Conservation (phyloP, 768 basidiomycete species). For the Lactarius tabidus region DNA sequence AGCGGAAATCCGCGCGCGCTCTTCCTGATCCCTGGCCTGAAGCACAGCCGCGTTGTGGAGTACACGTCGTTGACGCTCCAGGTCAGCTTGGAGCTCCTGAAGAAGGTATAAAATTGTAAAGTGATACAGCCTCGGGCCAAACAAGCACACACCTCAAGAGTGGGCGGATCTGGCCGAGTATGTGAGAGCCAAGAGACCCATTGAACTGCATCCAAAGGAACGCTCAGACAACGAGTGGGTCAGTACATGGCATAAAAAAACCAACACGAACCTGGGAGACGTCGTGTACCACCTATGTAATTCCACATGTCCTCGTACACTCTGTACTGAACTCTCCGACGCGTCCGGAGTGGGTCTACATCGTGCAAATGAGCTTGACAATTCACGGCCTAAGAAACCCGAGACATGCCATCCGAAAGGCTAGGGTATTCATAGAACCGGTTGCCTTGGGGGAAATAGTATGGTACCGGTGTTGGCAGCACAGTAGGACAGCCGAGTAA, state of each 20-base stretch:
- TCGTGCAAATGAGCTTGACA: background rate
- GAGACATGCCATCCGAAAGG: constrained; percentile 15
- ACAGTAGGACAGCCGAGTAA: background rate
- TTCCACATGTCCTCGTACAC: constrained; percentile 19
- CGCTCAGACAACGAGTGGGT: constrained; percentile 4
- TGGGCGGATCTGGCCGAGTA: constrained; percentile 17
- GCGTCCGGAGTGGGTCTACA: constrained; percentile 15
- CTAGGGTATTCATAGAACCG: constrained; percentile 24
- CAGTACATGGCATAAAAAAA: background rate
- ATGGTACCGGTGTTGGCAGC: background rate
- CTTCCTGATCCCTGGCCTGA: constrained; percentile 23
- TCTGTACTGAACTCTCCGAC: constrained; percentile 20
- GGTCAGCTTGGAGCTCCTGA: background rate
- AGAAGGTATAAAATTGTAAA: background rate
- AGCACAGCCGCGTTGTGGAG: constrained; percentile 21
- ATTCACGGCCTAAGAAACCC: background rate
- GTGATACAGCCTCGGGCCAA: constrained; percentile 11
- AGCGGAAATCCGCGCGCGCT: constrained; percentile 4
- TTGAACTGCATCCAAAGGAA: constrained; percentile 17
- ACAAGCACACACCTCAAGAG: constrained; percentile 15
- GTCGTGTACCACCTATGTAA: constrained; percentile 21
- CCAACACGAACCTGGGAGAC: constrained; percentile 20
- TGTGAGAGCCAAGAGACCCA: constrained; percentile 26
- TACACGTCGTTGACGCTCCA: background rate
- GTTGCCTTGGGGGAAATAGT: constrained; percentile 16